These are phyloP conservation scores for Andrographis paniculata DNA, from an alignment of 305 asterid species.

Conservation along the genomic window DNA sequence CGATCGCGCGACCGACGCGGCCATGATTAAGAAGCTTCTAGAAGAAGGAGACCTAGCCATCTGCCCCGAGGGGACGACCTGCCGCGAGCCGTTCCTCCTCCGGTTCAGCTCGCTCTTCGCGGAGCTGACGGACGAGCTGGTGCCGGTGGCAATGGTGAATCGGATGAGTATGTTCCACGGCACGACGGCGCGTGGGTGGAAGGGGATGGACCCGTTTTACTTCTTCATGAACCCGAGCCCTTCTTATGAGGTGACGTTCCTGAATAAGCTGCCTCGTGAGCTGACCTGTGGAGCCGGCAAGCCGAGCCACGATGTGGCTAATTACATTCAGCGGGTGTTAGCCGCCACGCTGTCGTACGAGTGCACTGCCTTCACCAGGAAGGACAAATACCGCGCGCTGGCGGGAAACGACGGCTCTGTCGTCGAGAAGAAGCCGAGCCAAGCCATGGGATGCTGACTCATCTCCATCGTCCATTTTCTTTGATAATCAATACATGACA, in stretches of 20 bases:
- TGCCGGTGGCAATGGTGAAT: constrained; percentile 65
- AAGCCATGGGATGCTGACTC: no score
- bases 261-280: constrained; percentile 51
- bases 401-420: constrained; percentile 69
- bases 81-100: constrained; percentile 65
- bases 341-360: constrained; percentile 50
- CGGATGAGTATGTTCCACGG: constrained; percentile 71
- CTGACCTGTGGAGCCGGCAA: constrained; percentile 57
- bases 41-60: constrained; percentile 59
- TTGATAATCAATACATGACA: no score
- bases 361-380: constrained; percentile 64
- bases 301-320: constrained; percentile 65
- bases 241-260: constrained; percentile 54
- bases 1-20: constrained; percentile 44
- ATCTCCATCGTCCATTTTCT: no score
- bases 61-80: constrained; percentile 82
- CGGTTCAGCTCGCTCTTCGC: constrained; percentile 69
- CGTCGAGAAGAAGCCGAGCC: constrained; percentile 16
- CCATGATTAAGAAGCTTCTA: constrained; percentile 47
- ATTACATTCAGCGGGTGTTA: constrained; percentile 52
- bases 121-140: constrained; percentile 56
- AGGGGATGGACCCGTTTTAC: constrained; percentile 70
- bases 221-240: constrained; percentile 87
- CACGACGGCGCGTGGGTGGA: constrained; percentile 78
- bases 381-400: constrained; percentile 61